These are phyloP conservation scores for Cladobotryum mycophilum DNA, from an alignment of 2,329 filamentous ascomycete species.

Conservation along the genomic window DNA sequence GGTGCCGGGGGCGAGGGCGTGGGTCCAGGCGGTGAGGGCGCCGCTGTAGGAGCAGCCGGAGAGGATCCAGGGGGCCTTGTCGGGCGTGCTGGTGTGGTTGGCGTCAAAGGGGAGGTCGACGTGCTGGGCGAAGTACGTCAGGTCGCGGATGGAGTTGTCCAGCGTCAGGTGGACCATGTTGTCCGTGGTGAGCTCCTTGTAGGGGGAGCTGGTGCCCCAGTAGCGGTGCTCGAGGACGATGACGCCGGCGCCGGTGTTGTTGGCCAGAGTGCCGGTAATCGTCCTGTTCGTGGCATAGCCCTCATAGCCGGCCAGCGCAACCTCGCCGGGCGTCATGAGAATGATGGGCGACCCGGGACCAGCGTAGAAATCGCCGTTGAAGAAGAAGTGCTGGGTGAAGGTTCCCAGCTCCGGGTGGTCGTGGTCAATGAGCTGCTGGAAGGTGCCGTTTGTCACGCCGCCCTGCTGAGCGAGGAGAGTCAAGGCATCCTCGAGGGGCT, in stretches of 20 bases:
- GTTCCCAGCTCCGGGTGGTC: constrained; percentile 46
- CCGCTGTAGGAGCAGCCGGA: constrained; percentile 79
- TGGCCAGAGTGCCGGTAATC: constrained; percentile 56
- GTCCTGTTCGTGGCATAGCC: constrained; percentile 67
- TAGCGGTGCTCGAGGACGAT: constrained; percentile 79
- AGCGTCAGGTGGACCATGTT: constrained; percentile 72
- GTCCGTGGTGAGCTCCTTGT: constrained; percentile 54
- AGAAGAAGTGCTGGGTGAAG: constrained; percentile 73
- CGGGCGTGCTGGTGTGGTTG: constrained; percentile 55
- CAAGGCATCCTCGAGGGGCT: background rate
- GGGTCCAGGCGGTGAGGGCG: constrained; percentile 65
- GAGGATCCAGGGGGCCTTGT: constrained; percentile 61
- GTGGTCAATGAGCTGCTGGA: constrained; percentile 55
- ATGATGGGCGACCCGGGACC: constrained; percentile 72
- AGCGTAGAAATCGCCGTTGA: constrained; percentile 67
- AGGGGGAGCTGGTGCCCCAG: constrained; percentile 68
- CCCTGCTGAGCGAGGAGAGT: background rate
- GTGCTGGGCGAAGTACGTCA: constrained; percentile 68
- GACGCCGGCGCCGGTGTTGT: constrained; percentile 62
- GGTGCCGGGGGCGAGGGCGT: constrained; percentile 64
- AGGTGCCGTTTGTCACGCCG: constrained; percentile 21
- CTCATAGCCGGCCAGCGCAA: constrained; percentile 48
- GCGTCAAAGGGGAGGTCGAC: constrained; percentile 62
- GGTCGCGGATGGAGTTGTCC: constrained; percentile 69
- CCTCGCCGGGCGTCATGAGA: constrained; percentile 61